phyloP scores from a whole-genome alignment of 106 monocot species.

The Allium fistulosum region DNA sequence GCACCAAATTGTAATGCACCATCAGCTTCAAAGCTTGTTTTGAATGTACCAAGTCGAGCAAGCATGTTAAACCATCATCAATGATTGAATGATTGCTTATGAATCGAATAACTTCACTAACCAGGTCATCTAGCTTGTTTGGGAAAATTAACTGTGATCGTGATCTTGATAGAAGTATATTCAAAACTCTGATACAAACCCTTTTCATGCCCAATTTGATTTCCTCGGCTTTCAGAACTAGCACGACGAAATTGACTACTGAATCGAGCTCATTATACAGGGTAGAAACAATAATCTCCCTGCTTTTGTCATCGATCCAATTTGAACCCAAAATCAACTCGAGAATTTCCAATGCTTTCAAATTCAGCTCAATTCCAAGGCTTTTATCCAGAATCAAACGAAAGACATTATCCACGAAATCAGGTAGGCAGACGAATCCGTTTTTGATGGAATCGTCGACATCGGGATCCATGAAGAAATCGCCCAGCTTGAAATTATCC shows the following conservation, averaged over 20 bases:
- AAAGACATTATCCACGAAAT: neutral
- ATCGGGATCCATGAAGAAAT: constrained; percentile 14
- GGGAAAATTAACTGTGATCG: neutral
- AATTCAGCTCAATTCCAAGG: neutral
- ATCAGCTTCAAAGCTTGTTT: constrained; percentile 17
- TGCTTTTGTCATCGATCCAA: constrained; percentile 1
- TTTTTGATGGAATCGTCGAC: constrained; percentile 21
- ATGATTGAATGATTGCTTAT: neutral
- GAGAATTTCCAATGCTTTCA: constrained; percentile 11
- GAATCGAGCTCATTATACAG: neutral
- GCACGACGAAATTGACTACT: neutral
- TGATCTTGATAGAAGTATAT: neutral
- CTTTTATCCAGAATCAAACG: too few species aligned
- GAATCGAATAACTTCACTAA: neutral
- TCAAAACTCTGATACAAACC: constrained; percentile 16
- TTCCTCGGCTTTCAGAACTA: neutral
- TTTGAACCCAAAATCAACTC: constrained; percentile 6
- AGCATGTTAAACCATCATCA: constrained; percentile 25
- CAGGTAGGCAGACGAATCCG: neutral
- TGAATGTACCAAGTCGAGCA: constrained; percentile 15
- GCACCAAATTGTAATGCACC: constrained; percentile 28
- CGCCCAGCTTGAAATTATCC: constrained; percentile 13
- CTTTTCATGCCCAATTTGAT: neutral
- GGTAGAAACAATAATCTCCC: constrained; percentile 5
- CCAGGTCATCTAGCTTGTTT: neutral